Conservation (phyloP, 257 asterid species). For the Henckelia pumila region DNA sequence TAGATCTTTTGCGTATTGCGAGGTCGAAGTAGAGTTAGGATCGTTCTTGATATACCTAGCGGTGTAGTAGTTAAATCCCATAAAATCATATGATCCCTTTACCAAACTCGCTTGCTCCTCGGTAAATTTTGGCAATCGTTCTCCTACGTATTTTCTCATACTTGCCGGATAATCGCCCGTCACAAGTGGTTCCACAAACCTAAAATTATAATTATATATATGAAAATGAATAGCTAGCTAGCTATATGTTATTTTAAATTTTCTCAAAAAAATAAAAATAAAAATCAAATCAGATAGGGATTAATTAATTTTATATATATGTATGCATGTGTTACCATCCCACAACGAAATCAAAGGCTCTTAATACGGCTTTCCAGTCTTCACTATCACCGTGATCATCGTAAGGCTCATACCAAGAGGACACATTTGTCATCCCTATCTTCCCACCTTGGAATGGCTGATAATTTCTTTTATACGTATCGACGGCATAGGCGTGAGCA, state of each 20-base stretch:
- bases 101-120: neutral
- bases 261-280: too few relatives aligned
- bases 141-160: slow-evolving; percentile 9
- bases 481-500: slow-evolving; percentile 27
- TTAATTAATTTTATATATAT: too few relatives aligned
- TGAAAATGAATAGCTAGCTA: too few relatives aligned
- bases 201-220: too few relatives aligned
- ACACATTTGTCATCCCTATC: too few relatives aligned
- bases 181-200: slow-evolving; percentile 25
- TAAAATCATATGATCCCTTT: slow-evolving; percentile 9
- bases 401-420: neutral
- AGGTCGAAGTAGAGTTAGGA: neutral
- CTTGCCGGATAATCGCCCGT: slow-evolving; percentile 1
- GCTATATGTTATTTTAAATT: too few relatives aligned
- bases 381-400: neutral
- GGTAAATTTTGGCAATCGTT: slow-evolving; percentile 7
- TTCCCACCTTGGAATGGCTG: slow-evolving; percentile 19
- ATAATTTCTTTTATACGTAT: slow-evolving; percentile 8
- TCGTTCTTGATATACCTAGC: slow-evolving; percentile 11
- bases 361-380: too few relatives aligned
- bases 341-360: neutral
- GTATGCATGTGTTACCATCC: too few relatives aligned
- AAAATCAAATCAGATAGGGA: too few relatives aligned
- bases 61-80: slow-evolving; percentile 29
- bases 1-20: neutral